Percentiles rank a stretch among this genome's conserved stretches.
Conservation (phyloP, 1,284 basidiomycete species). For the Irpex sp. region DNA sequence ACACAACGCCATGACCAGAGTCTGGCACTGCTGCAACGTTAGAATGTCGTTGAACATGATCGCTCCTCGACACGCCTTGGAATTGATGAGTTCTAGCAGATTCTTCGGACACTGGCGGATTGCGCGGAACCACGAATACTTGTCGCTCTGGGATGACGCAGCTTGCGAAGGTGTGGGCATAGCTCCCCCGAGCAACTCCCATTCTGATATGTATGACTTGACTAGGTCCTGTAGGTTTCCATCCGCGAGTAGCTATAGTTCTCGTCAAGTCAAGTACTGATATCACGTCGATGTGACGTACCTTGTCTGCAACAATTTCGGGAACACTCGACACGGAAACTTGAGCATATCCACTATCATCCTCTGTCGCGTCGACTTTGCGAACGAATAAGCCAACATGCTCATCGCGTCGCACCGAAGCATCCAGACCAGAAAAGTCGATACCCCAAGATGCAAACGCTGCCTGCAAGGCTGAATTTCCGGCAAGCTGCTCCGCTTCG, state of each 20-base stretch:
- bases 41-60: conserved; percentile 97
- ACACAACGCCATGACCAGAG: conserved; percentile 74
- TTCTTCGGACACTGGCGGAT: conserved; percentile 84
- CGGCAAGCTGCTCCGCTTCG: conserved; percentile 62
- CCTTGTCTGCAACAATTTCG: conserved; percentile 77
- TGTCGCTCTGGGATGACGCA: neutral
- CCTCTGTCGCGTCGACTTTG: conserved; percentile 34
- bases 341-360: conserved; percentile 58
- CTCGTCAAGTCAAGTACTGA: conserved; percentile 7
- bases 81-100: conserved; percentile 88
- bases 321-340: conserved; percentile 68
- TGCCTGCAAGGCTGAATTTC: conserved; percentile 46
- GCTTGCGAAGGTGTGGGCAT: conserved; percentile 1
- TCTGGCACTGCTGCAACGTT: conserved; percentile 71
- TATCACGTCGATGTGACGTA: conserved; percentile 32
- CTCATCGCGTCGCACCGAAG: conserved; percentile 14
- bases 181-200: conserved; percentile 40
- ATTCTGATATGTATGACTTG: conserved; percentile 67
- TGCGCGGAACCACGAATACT: conserved; percentile 70
- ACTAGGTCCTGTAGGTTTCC: conserved; percentile 76
- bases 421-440: conserved; percentile 41
- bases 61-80: conserved; percentile 94
- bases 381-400: conserved; percentile 22
- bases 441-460: conserved; percentile 83
- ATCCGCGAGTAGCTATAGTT: conserved; percentile 62